These are phyloP conservation scores for Suillus clintonianus DNA, from an alignment of 768 basidiomycete genomes.

Conservation along the genomic window DNA sequence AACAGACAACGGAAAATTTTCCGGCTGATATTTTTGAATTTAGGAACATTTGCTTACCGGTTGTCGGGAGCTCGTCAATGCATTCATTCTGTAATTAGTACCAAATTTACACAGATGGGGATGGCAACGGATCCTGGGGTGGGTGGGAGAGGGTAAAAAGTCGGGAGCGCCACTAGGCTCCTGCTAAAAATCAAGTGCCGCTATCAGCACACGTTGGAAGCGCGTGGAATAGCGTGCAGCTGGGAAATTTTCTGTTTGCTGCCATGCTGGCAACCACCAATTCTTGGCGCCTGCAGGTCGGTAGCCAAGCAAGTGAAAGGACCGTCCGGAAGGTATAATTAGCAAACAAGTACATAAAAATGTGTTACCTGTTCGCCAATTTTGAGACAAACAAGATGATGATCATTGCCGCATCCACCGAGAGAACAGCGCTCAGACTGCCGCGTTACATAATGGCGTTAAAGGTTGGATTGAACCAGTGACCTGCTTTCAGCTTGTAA, in stretches of 20 bases:
- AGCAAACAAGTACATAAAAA: background rate
- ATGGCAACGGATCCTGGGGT: background rate
- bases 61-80: background rate
- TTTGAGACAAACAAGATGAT: background rate
- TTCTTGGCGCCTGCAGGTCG: background rate
- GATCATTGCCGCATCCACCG: background rate
- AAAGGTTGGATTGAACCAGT: background rate
- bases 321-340: background rate
- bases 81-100: too few species aligned
- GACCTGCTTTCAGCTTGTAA: background rate
- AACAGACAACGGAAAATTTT: background rate
- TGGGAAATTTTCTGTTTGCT: background rate
- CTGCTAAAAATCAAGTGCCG: background rate
- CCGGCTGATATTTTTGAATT: background rate
- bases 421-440: background rate
- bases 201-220: background rate
- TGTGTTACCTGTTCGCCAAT: too few species aligned
- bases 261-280: too few species aligned
- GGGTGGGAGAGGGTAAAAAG: background rate
- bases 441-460: background rate
- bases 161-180: background rate
- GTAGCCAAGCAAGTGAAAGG: background rate
- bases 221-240: background rate
- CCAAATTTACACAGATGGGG: background rate
- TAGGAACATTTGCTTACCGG: background rate